Evolutionary conservation across 179 eudicot species (phyloP).

Genomic region (Patellifolia procumbens): DNA sequence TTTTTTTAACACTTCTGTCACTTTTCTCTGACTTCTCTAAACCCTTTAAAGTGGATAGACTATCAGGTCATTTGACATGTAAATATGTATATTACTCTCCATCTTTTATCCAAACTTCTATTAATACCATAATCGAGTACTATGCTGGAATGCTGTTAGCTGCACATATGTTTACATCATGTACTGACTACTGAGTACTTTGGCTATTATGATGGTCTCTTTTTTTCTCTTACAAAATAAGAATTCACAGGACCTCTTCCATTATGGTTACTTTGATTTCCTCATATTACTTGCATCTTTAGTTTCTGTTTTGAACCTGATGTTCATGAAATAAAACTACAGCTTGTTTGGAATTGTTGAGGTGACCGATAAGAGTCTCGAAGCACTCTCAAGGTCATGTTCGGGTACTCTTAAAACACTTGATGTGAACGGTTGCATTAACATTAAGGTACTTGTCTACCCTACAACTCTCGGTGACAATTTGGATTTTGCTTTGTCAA

Average conservation of each 20-base stretch:
- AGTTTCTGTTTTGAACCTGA: conserved; percentile 13
- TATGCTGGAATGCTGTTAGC: too few relatives aligned
- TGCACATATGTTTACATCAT: neutral
- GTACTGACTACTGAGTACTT: too few relatives aligned
- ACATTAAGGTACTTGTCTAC: conserved; percentile 66
- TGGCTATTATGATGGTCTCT: neutral
- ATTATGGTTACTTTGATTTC: neutral
- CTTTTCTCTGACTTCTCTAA: too few relatives aligned
- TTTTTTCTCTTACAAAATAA: neutral
- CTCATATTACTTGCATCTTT: neutral
- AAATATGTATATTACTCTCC: too few relatives aligned
- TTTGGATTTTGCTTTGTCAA: neutral
- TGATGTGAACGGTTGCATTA: conserved; percentile 93
- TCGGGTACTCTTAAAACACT: conserved; percentile 69
- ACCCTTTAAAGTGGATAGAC: too few relatives aligned
- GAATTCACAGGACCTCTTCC: neutral
- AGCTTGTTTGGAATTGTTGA: conserved; percentile 96
- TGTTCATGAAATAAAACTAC: conserved; percentile 32
- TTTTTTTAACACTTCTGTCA: too few relatives aligned
- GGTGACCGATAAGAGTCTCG: conserved; percentile 79
- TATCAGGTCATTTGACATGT: too few relatives aligned
- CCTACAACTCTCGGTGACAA: neutral
- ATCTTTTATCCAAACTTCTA: too few relatives aligned
- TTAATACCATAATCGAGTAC: too few relatives aligned
- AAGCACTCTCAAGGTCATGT: conserved; percentile 67